Evolutionary conservation across 345 rosid genomes (phyloP), one percentile per base, ranked within the genome.

Genomic region (Rhodamnia argentea): DNA sequence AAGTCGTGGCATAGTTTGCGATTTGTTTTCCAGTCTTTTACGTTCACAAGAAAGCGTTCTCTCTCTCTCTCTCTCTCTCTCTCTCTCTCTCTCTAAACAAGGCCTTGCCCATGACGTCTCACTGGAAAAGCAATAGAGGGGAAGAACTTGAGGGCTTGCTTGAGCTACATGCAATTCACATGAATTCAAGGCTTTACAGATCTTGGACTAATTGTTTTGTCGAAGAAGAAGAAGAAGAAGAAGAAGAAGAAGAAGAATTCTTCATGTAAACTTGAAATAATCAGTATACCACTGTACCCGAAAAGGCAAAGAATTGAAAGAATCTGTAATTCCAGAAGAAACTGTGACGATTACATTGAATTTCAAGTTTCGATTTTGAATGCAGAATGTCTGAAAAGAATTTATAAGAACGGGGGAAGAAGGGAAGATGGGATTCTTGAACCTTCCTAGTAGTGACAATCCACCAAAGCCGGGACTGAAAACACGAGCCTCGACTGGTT

Each of bases 391-490:
- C 23, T 13, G 24, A 47, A 59, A 60, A 58, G 12, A 24, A 12
- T 70, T 70, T 10, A 70, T 70, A 70, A 70, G 47, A 70, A 18
- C 13, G 47, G 81, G 18, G 47, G 47, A 51, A 23, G 22, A 50
- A 58, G 13, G 70, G 53, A 86, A 50, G 64, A 59, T 26, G 32
- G 60, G 60, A 60, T 44, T 59, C 23, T 62, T 8, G 57, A 51
- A 51, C 29, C 59, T 44, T 58, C 51, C 95, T 86, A 97, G 94
- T 97, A 94, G 92, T 95, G 98, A 87, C 99, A 97, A 92, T 92
- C 99, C 90, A 97, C 99, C 95, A 97, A 90, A 90, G 96, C 88
- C 27, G 95, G 93, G 89, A 94, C 90, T 44, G 98, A 89, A 89
- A 96, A 92, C 85, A 94, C 95, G 87, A 96, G 90, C 47, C 56